Evolutionary conservation across 106 monocot genomes (phyloP).

Genomic region (Allium cepa): DNA sequence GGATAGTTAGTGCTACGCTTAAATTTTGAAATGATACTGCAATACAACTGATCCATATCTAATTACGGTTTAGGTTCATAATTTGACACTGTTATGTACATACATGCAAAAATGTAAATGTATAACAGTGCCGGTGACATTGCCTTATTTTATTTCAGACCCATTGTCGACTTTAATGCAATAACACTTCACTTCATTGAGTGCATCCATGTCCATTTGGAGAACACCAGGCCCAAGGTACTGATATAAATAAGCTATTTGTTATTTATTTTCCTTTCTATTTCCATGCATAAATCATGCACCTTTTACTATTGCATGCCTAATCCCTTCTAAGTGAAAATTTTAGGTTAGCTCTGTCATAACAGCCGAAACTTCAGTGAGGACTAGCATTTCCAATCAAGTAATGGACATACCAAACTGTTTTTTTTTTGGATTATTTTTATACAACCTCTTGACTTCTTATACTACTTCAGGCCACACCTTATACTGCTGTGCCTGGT

Average conservation of each 20-base stretch:
- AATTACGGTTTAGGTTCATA: too few species aligned
- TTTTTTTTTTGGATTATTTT: not conserved
- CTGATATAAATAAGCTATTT: not conserved
- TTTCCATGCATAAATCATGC: not conserved
- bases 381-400: conserved; percentile 23
- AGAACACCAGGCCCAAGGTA: conserved; percentile 57
- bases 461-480: conserved; percentile 13
- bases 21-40: too few species aligned
- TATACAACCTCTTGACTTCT: not conserved
- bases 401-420: conserved; percentile 6
- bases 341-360: conserved; percentile 2
- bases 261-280: not conserved
- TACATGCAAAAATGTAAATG: too few species aligned
- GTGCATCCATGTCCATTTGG: conserved; percentile 71
- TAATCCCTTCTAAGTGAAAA: conserved; percentile 1
- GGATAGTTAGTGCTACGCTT: too few species aligned
- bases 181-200: conserved; percentile 66
- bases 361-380: not conserved
- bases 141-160: conserved; percentile 25
- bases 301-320: not conserved
- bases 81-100: too few species aligned
- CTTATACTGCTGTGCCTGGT: conserved; percentile 6
- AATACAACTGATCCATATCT: too few species aligned
- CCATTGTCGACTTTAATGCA: conserved; percentile 52
- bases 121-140: not conserved